Conservation (phyloP, 1,284 basidiomycete species). For the Athelia sp. region DNA sequence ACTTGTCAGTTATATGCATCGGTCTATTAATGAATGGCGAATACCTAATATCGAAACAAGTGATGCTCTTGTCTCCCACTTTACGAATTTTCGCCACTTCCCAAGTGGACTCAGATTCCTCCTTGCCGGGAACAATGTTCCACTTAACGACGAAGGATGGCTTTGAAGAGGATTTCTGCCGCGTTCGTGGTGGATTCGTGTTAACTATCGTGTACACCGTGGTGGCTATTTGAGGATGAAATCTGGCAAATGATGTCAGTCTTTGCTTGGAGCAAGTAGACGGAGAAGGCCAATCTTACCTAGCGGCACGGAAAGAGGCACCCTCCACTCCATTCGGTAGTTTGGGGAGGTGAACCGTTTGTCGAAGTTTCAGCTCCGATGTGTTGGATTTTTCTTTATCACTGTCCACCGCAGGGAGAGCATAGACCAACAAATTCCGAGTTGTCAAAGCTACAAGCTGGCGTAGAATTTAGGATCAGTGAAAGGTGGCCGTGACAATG, state of each 20-base stretch:
- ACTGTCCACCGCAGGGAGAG: slow-evolving; percentile 35
- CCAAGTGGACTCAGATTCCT: slow-evolving; percentile 37
- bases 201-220: slow-evolving; percentile 76
- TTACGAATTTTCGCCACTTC: slow-evolving; percentile 54
- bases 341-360: slow-evolving; percentile 50
- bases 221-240: slow-evolving; percentile 51
- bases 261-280: background rate
- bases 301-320: slow-evolving; percentile 72
- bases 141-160: slow-evolving; percentile 63
- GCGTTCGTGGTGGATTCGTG: slow-evolving; percentile 50
- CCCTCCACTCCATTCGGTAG: slow-evolving; percentile 40
- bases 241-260: slow-evolving; percentile 34
- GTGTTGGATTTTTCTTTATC: slow-evolving; percentile 14
- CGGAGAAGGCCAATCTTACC: slow-evolving; percentile 31
- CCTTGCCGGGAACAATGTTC: slow-evolving; percentile 37
- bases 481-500: background rate
- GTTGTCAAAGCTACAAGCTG: slow-evolving; percentile 67
- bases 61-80: slow-evolving; percentile 74
- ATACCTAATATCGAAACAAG: slow-evolving; percentile 84
- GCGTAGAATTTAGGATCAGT: slow-evolving; percentile 6
- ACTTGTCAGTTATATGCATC: slow-evolving; percentile 3
- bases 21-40: slow-evolving; percentile 1
- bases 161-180: slow-evolving; percentile 48
- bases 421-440: slow-evolving; percentile 56
- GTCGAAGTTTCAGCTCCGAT: slow-evolving; percentile 37